These are phyloP conservation scores for Exophiala sp. DNA, from an alignment of 2,329 filamentous ascomycete genomes.

Conservation along the genomic window DNA sequence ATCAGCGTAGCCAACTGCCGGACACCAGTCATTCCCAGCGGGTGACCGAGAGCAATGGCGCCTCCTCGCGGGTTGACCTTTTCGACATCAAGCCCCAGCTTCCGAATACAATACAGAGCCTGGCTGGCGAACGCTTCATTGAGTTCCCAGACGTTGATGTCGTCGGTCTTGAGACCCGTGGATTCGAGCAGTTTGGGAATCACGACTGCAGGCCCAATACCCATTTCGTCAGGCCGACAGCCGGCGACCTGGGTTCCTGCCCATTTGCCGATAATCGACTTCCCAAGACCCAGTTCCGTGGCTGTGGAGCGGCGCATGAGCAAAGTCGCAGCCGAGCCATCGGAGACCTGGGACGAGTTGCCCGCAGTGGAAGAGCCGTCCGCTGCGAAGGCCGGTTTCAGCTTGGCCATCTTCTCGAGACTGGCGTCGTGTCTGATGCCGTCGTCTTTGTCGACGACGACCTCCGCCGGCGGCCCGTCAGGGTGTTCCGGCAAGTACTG, in stretches of 20 bases:
- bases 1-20: conserved; percentile 72
- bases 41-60: conserved; percentile 89
- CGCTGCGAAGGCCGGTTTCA: conserved; percentile 78
- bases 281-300: conserved; percentile 61
- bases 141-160: conserved; percentile 85
- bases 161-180: conserved; percentile 59
- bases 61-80: conserved; percentile 88
- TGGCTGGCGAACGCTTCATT: conserved; percentile 72
- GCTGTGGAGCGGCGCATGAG: conserved; percentile 82
- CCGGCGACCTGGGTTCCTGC: conserved; percentile 69
- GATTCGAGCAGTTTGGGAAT: conserved; percentile 73
- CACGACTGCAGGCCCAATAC: conserved; percentile 76
- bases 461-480: conserved; percentile 50
- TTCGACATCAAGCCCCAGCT: conserved; percentile 51
- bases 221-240: conserved; percentile 88
- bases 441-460: conserved; percentile 73
- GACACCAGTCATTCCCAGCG: conserved; percentile 80
- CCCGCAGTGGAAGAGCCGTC: conserved; percentile 77
- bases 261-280: conserved; percentile 73
- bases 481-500: conserved; percentile 60
- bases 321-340: conserved; percentile 77
- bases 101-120: conserved; percentile 63
- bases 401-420: conserved; percentile 63
- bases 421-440: conserved; percentile 67
- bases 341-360: conserved; percentile 77